Conservation (phyloP, 306 rosid species). For the Quercus aquifolioides region DNA sequence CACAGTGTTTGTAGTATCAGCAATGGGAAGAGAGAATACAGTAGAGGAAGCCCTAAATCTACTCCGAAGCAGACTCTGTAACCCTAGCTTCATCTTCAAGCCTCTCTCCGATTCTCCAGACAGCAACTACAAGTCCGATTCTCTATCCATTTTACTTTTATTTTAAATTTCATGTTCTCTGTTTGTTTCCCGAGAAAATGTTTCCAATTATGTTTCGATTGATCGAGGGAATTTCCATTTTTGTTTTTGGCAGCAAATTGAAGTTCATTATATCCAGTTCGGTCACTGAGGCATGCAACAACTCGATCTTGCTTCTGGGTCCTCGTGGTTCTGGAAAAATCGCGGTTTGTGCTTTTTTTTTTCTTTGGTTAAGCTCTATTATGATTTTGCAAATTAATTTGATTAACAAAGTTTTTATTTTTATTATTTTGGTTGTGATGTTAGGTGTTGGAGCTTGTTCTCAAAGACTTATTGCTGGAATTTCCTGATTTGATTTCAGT, state of each 20-base stretch:
- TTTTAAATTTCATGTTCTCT: neutral
- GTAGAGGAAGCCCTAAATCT: slow-evolving; percentile 47
- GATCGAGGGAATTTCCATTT: neutral
- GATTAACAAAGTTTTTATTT: no score
- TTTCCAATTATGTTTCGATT: neutral
- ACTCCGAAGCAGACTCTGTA: slow-evolving; percentile 62
- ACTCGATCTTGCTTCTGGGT: slow-evolving; percentile 85
- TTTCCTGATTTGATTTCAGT: slow-evolving; percentile 71
- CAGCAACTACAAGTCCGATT: slow-evolving; percentile 51
- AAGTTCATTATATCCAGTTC: slow-evolving; percentile 82
- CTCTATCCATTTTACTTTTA: neutral
- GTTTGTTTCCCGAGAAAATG: slow-evolving; percentile 20
- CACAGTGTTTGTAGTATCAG: no score
- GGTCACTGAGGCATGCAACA: slow-evolving; percentile 81
- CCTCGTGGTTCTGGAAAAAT: slow-evolving; percentile 88
- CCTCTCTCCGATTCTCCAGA: slow-evolving; percentile 46
- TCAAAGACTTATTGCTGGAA: slow-evolving; percentile 59
- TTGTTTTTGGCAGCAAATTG: slow-evolving; percentile 51
- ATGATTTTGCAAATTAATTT: neutral
- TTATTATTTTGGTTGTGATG: neutral
- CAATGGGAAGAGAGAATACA: slow-evolving; percentile 46
- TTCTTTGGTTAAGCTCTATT: neutral
- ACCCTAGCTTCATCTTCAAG: slow-evolving; percentile 49
- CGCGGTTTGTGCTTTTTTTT: slow-evolving; percentile 39
- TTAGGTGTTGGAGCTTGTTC: slow-evolving; percentile 79